Evolutionary conservation across 192 early-diverging fungal species (phyloP), one percentile per base, ranked within the genome.

Genomic region (Jimgerdemannia flammicorona): DNA sequence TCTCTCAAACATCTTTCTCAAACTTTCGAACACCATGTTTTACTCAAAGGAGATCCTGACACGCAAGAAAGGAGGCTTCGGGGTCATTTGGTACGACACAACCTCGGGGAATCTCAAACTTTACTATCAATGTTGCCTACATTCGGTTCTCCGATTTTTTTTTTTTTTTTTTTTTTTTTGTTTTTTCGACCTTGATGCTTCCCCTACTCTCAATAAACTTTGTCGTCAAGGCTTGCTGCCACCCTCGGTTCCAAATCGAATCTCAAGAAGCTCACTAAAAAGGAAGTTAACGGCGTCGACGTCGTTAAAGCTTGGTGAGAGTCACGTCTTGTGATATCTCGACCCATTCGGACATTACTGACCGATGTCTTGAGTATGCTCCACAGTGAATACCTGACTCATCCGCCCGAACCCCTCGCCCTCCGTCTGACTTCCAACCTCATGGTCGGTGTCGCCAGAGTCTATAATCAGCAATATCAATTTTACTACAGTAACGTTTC

Each of bases 1-100:
- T 29, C 29, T 29, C 29, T 29, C 29, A 29, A 29, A 29, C 29
- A 29, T 29, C 29, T 29, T 29, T 29, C 29, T 9, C 29, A 29
- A 29, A 29, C 1, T 29, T 29, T 29, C 29, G 29, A 29, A 0
- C 29, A 29, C 49, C 59, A 89, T 89, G 88, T 89, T 89, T 67
- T 89, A 89, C 68, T 87, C 87, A 39, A 80, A 88, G 68, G 88
- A 89, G 43, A 86, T 89, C 70, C 77, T 89, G 17, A 74, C 84
- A n/a, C 77, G 78, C 39, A 81, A 86, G 66, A 80, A 79, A 66
- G 80, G 66, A 3, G 84, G 83, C 10, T 75, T 89, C 43, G 88
- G 84, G 3, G 79, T 88, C 14, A 84, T 88, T 20, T 89, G 88
- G 88, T 86, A 70, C 3, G 40, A 10, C 4, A 14, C 20, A 11